Evolutionary conservation across 352 stramenopile species (phyloP).

Genomic region (Pythium aquatile): DNA sequence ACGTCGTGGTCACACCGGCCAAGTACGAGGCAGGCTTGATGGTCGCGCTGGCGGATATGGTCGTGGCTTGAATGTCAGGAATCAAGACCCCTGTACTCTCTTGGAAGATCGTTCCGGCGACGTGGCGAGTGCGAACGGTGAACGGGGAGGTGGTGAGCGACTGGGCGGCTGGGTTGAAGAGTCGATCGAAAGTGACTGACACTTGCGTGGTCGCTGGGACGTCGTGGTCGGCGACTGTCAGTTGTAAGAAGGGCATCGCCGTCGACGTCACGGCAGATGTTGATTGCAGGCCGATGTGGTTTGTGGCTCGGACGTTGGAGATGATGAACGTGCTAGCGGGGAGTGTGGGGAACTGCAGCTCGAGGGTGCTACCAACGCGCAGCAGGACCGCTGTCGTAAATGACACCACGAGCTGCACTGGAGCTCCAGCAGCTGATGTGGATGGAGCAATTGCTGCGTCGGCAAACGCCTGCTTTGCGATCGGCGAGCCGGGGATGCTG

Average conservation of each 20-base stretch:
- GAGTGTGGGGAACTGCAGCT: slow-evolving; percentile 46
- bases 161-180: slow-evolving; percentile 56
- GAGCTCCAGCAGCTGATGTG: slow-evolving; percentile 33
- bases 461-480: slow-evolving; percentile 29
- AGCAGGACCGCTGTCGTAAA: slow-evolving; percentile 47
- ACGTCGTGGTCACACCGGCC: slow-evolving; percentile 41
- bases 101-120: slow-evolving; percentile 38
- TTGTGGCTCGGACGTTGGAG: slow-evolving; percentile 23
- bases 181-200: slow-evolving; percentile 39
- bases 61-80: slow-evolving; percentile 29
- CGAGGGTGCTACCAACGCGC: slow-evolving; percentile 39
- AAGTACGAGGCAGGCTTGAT: slow-evolving; percentile 44
- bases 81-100: slow-evolving; percentile 28
- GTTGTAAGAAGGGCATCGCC: slow-evolving; percentile 31
- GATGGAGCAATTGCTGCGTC: slow-evolving; percentile 31
- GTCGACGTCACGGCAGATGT: slow-evolving; percentile 35
- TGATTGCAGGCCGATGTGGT: slow-evolving; percentile 25
- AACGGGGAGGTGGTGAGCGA: slow-evolving; percentile 27
- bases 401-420: slow-evolving; percentile 32
- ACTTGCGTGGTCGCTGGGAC: slow-evolving; percentile 29
- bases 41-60: slow-evolving; percentile 30
- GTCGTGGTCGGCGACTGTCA: slow-evolving; percentile 36
- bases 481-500: slow-evolving; percentile 30
- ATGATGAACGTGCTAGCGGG: slow-evolving; percentile 40
- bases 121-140: slow-evolving; percentile 42